Base-by-base conservation (phyloP, 1,284 basidiomycete genomes). In the Austroboletus rostrupii region DNA sequence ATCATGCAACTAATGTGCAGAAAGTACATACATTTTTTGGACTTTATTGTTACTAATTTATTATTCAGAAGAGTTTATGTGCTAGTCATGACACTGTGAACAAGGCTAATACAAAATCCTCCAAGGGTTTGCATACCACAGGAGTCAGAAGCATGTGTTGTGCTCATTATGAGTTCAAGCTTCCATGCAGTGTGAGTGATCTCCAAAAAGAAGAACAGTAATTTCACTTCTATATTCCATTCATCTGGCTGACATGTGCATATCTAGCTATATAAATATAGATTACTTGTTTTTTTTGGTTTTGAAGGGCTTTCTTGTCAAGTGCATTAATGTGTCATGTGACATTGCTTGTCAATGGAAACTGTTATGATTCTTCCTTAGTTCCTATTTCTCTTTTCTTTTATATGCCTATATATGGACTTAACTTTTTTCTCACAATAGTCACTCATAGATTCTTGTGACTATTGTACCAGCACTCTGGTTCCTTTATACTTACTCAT, bases 121-220 rank as follows among this genome's bases (percentile, higher is more conserved):
- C 17, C 9, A 43, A 43, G 21, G 58, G 53, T 5, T 54, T 52
- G 23, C 50, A 28, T 16, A 42, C 52, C 0, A 64, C 61, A 1
- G 62, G 65, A 11, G 56, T 62, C 2, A 61, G 58, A 0, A 43
- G 49, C 2, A 35, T 46, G 2, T 39, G 52, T 11, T 67, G 66
- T 44, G 53, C 60, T 4, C 45, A 53, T 2, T 60, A 65, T 38
- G 50, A 56, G 12, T 43, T 66, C n/a, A 54, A 61, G 2, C 50
- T 48, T 11, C 45, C 46, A 5, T 57, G 48, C 28, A 55, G 61
- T 2, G 53, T 61, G 1, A 53, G 52, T 1, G 61, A 67, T 49
- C 46, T 62, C 12, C 64, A 65, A 41, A 52, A 53, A 13, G 64
- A 64, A 3, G 64, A 67, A 53, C 49, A 37, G 63, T 61, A 26